Percentiles rank a stretch among this genome's conserved stretches.
phyloP scores from a whole-genome alignment of 2,329 filamentous ascomycete genomes.

The Diaporthe sp. region DNA sequence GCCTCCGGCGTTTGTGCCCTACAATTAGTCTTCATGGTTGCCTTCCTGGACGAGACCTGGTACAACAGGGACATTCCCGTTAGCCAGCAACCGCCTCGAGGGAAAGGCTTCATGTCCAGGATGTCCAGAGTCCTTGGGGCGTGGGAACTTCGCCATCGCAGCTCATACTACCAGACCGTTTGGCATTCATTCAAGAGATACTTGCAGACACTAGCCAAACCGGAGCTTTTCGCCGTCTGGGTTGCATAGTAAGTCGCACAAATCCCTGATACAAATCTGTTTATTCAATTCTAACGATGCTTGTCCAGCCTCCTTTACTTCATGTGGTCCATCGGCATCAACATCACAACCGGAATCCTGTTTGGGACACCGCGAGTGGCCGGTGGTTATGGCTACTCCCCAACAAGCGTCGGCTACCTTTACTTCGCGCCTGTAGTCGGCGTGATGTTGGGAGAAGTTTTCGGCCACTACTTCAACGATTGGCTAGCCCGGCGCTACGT shows the following conservation, averaged over 20 bases:
- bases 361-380: constrained; percentile 54
- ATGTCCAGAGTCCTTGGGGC: not conserved
- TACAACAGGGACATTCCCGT: constrained; percentile 12
- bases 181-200: constrained; percentile 20
- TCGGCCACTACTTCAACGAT: constrained; percentile 63
- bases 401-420: constrained; percentile 54
- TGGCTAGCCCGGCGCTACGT: constrained; percentile 52
- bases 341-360: constrained; percentile 58
- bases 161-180: not conserved
- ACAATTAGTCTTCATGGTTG: constrained; percentile 47
- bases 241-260: constrained; percentile 5
- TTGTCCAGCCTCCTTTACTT: constrained; percentile 43
- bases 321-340: constrained; percentile 57
- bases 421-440: constrained; percentile 63
- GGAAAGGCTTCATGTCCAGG: not conserved
- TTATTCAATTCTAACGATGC: not conserved
- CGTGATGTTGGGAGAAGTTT: constrained; percentile 58
- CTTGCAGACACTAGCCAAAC: not conserved
- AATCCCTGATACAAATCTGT: not conserved
- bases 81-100: not conserved
- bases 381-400: constrained; percentile 56
- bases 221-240: not conserved
- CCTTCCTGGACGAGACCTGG: constrained; percentile 34
- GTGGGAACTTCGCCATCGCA: constrained; percentile 18
- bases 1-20: constrained; percentile 46